phyloP scores from a whole-genome alignment of 2,329 filamentous ascomycete species.

The Diaporthe velutina region DNA sequence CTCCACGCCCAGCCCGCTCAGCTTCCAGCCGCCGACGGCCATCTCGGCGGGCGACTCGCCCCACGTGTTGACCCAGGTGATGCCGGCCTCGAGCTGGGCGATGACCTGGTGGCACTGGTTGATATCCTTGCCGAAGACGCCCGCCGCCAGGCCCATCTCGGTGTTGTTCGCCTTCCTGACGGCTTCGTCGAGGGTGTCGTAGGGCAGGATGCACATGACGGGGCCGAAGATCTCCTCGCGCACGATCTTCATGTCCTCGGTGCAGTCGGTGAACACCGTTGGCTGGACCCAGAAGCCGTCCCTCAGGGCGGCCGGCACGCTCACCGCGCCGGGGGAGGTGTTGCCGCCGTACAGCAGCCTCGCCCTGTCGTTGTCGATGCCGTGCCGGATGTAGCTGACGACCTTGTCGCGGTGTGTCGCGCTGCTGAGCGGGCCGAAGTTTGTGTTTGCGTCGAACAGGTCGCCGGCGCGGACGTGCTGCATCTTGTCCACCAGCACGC shows the following conservation, averaged over 20 bases:
- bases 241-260: constrained; percentile 83
- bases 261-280: constrained; percentile 89
- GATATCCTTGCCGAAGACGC: constrained; percentile 84
- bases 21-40: constrained; percentile 93
- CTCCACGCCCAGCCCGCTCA: constrained; percentile 88
- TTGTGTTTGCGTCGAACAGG: constrained; percentile 78
- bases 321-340: constrained; percentile 61
- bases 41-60: constrained; percentile 93
- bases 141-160: constrained; percentile 82
- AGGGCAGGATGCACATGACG: constrained; percentile 84
- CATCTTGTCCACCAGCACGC: constrained; percentile 77
- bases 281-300: constrained; percentile 88
- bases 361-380: constrained; percentile 79
- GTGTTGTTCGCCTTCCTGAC: constrained; percentile 82
- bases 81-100: constrained; percentile 81
- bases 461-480: constrained; percentile 77
- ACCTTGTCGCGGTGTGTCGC: constrained; percentile 83
- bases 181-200: constrained; percentile 77
- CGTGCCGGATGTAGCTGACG: constrained; percentile 79
- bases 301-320: constrained; percentile 61
- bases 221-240: constrained; percentile 91
- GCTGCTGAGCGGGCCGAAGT: constrained; percentile 88
- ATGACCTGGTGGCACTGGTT: constrained; percentile 80
- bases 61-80: constrained; percentile 95
- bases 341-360: constrained; percentile 79